phyloP scores from a whole-genome alignment of 345 rosid genomes.

The Citrus medica region DNA sequence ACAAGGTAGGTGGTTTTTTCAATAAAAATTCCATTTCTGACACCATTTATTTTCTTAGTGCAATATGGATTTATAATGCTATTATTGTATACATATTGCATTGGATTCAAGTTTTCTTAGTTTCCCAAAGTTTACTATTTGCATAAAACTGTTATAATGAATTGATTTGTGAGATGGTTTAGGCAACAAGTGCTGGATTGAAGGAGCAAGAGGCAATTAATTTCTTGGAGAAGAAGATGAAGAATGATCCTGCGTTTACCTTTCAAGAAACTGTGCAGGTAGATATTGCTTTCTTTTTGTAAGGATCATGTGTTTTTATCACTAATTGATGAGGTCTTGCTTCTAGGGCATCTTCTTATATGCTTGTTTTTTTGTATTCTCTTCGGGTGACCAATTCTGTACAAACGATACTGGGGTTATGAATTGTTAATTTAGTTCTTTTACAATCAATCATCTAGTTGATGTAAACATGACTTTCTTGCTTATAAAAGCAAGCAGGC shows the following conservation, averaged over 20 bases:
- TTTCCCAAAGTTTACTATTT: neutral
- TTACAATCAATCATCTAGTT: neutral
- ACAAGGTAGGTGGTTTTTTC: constrained; percentile 55
- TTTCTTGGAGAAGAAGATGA: constrained; percentile 99
- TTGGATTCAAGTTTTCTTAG: neutral
- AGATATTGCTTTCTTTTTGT: constrained; percentile 10
- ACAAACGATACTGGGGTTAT: neutral
- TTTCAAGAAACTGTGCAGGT: constrained; percentile 98
- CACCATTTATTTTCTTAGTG: neutral
- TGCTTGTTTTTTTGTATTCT: neutral
- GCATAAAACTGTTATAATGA: neutral
- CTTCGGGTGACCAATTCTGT: neutral
- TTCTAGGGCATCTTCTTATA: neutral
- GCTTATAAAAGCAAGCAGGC: neutral
- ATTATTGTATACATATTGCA: neutral
- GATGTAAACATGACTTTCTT: neutral
- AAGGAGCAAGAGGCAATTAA: constrained; percentile 99
- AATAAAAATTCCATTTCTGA: too few relatives aligned
- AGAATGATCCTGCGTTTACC: constrained; percentile 79
- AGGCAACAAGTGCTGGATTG: constrained; percentile 98
- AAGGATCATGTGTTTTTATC: neutral
- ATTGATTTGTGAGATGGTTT: constrained; percentile 17
- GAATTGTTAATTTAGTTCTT: neutral
- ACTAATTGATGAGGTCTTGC: neutral
- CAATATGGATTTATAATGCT: neutral